Percentiles rank a stretch among this genome's conserved stretches.
Evolutionary conservation across 2,329 filamentous ascomycete species (phyloP).

Genomic region (Atkinsonella texensis): DNA sequence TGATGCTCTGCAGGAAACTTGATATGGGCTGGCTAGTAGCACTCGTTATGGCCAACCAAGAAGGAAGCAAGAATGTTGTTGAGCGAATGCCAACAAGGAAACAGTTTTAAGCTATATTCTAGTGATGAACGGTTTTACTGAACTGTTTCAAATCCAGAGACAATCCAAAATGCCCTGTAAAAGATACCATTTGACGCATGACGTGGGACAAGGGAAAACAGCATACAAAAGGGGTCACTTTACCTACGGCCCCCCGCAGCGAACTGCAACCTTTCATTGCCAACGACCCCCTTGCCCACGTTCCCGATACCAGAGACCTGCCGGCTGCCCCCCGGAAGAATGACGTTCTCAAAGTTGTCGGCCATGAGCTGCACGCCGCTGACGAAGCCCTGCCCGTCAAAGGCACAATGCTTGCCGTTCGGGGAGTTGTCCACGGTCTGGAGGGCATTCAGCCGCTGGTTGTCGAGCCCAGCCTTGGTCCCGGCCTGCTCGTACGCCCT

Average conservation of each 20-base stretch:
- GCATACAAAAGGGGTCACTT: background rate
- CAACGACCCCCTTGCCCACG: constrained; percentile 27
- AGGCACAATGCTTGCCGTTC: constrained; percentile 44
- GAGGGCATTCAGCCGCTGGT: constrained; percentile 32
- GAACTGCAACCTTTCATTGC: constrained; percentile 6
- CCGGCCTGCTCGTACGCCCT: constrained; percentile 38
- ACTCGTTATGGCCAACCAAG: too few relatives aligned
- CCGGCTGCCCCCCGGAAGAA: constrained; percentile 38
- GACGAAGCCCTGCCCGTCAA: constrained; percentile 41
- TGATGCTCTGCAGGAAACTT: too few relatives aligned
- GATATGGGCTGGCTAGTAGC: too few relatives aligned
- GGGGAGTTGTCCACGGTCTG: constrained; percentile 47
- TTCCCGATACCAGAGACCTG: constrained; percentile 35
- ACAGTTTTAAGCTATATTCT: too few relatives aligned
- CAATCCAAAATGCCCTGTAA: too few relatives aligned
- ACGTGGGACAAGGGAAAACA: too few relatives aligned
- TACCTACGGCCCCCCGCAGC: background rate
- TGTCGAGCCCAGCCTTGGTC: constrained; percentile 27
- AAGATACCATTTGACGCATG: too few relatives aligned
- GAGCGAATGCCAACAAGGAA: too few relatives aligned
- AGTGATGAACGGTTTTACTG: too few relatives aligned
- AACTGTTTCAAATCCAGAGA: too few relatives aligned
- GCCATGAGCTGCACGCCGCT: constrained; percentile 46
- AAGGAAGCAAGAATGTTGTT: too few relatives aligned
- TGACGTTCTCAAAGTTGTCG: constrained; percentile 37